Base-by-base conservation (phyloP, 495 filamentous ascomycete genomes). In the Aeminium ludgeri region DNA sequence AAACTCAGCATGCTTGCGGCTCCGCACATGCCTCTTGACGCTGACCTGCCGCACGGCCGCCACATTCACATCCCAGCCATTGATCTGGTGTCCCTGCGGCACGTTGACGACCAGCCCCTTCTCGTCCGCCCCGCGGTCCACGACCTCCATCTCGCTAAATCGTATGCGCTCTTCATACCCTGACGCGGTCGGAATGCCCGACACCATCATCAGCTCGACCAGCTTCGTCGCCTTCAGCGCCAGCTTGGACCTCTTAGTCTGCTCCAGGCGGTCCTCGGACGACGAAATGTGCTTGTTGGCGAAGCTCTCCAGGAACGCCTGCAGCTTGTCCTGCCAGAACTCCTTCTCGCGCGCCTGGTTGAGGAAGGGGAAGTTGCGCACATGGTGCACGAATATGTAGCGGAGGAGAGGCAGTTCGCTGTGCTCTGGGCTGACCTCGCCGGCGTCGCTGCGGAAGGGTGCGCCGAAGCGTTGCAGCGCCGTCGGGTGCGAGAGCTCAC, bases 121-220 rank as follows among this genome's bases (percentile, higher is more conserved):
- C 30, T 93, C 84, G 51, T 91, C 85, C 10, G 89, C 86, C 16
- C 86, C 81, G 30, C 85, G 72, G 47, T 97, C 89, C 13, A 96
- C 84, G 15, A 95, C 82, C 55, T 96, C 89, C 59, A 97, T 78
- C 61, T 97, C 89, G 0, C 86, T 82, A 54, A 97, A 97, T 29
- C 84, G 72, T 48, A 97, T 92, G 13, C 89, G 72, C 58, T 97
- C 89, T 60, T 97, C 89, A 52, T 96, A 97, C 2, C 89, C 89
- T 13, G 86, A 94, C 12, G 89, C 85, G 1, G 89, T 97, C 16
- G 81, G 86, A 35, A 97, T 78, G 3, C 91, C 89, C 3, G 85
- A 94, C 13, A 96, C 91, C 86, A 97, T 94, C 89, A 97, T 96
- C 43, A 97, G 65, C 63, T 96, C 89, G 20, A 97, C 80, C 38